Conservation (phyloP, 2,329 filamentous ascomycete genomes). For the Nemania abortiva region DNA sequence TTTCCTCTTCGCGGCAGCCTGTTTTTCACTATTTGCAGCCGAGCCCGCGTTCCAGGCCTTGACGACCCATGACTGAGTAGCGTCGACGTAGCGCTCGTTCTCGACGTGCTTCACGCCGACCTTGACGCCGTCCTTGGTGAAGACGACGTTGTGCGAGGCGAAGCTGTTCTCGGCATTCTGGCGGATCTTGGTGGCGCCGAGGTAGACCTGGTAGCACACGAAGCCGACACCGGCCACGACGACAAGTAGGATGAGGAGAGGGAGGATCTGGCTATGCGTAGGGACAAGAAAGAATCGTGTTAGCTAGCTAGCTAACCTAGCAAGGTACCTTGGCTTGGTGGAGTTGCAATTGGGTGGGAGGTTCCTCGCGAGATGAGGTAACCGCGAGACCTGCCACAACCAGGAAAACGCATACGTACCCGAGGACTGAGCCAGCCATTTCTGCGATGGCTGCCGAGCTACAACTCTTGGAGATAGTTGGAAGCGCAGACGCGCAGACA, state of each 20-base stretch:
- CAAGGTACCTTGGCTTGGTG: not conserved
- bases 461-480: not conserved
- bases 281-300: slow-evolving; percentile 16
- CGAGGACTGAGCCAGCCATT: slow-evolving; percentile 46
- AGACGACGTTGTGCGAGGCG: slow-evolving; percentile 79
- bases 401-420: slow-evolving; percentile 37
- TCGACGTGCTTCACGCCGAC: slow-evolving; percentile 77
- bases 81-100: slow-evolving; percentile 78
- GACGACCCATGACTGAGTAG: slow-evolving; percentile 76
- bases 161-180: slow-evolving; percentile 75
- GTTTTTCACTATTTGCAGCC: slow-evolving; percentile 28
- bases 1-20: slow-evolving; percentile 41
- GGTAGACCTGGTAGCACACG: slow-evolving; percentile 79
- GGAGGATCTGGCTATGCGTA: slow-evolving; percentile 68
- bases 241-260: slow-evolving; percentile 73
- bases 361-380: not conserved
- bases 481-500: slow-evolving; percentile 16
- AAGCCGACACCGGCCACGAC: slow-evolving; percentile 70
- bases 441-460: slow-evolving; percentile 22
- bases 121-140: slow-evolving; percentile 79
- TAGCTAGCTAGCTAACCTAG: slow-evolving; percentile 2
- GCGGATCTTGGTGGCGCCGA: slow-evolving; percentile 74
- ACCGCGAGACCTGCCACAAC: not conserved
- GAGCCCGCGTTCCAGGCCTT: slow-evolving; percentile 72
- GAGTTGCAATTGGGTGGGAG: not conserved